Conservation (phyloP, 805 yeast species). For the Wickerhamiella hasegawae region DNA sequence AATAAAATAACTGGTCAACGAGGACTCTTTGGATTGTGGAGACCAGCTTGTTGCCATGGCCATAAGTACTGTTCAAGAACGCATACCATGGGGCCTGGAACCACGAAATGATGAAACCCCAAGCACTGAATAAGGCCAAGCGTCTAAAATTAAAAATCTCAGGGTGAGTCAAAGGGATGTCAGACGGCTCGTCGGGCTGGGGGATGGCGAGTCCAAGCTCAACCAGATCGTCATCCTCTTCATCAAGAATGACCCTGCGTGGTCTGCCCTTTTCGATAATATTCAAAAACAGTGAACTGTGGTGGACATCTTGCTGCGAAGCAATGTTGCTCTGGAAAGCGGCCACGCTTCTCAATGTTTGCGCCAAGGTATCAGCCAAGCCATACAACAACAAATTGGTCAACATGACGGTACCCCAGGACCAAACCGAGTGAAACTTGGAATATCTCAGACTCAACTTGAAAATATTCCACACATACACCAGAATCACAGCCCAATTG, state of each 20-base stretch:
- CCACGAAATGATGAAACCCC: slow-evolving; percentile 79
- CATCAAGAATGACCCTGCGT: slow-evolving; percentile 19
- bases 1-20: slow-evolving; percentile 78
- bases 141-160: slow-evolving; percentile 46
- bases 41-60: slow-evolving; percentile 54
- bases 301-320: slow-evolving; percentile 1
- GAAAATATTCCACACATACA: slow-evolving; percentile 17
- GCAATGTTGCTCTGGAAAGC: slow-evolving; percentile 16
- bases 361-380: slow-evolving; percentile 84
- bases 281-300: slow-evolving; percentile 10
- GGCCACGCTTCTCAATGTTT: slow-evolving; percentile 35
- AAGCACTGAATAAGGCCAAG: slow-evolving; percentile 60
- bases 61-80: slow-evolving; percentile 59
- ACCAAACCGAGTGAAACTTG: slow-evolving; percentile 36
- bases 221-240: slow-evolving; percentile 17
- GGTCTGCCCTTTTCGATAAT: slow-evolving; percentile 22
- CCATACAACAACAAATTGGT: slow-evolving; percentile 75
- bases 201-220: slow-evolving; percentile 14
- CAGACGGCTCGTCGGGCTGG: slow-evolving; percentile 6
- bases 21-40: slow-evolving; percentile 75
- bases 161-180: slow-evolving; percentile 9
- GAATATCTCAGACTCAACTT: slow-evolving; percentile 21
- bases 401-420: slow-evolving; percentile 61
- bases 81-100: slow-evolving; percentile 82
- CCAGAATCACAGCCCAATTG: slow-evolving; percentile 21